These are phyloP conservation scores for Saturnispora diversa DNA, from an alignment of 805 yeast genomes.

Conservation along the genomic window DNA sequence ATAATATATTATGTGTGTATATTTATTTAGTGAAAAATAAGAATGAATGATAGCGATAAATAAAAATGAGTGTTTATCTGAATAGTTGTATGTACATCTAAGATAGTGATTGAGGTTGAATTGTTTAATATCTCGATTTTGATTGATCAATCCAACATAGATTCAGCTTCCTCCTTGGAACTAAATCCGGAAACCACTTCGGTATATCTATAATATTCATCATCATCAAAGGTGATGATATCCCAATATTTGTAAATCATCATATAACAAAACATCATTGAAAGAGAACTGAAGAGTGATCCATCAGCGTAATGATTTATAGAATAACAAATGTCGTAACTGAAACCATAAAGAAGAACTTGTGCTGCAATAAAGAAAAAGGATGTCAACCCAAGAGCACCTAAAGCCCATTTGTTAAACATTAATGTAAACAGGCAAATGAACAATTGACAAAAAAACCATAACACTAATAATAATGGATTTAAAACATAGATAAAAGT, in stretches of 20 bases:
- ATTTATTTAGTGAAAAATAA: not conserved
- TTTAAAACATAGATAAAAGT: constrained; percentile 64
- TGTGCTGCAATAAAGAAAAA: constrained; percentile 80
- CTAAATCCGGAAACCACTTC: constrained; percentile 21
- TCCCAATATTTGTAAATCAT: constrained; percentile 97
- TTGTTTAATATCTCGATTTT: too few relatives aligned
- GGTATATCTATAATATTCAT: constrained; percentile 56
- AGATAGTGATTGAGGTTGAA: too few relatives aligned
- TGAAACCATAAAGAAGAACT: constrained; percentile 61
- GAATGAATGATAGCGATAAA: not conserved
- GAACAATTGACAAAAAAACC: constrained; percentile 58
- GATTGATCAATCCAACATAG: constrained; percentile 11
- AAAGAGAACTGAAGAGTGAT: constrained; percentile 69
- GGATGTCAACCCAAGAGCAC: constrained; percentile 66
- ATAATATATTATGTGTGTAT: not conserved
- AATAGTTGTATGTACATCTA: not conserved
- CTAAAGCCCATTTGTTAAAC: constrained; percentile 76
- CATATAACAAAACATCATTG: constrained; percentile 79
- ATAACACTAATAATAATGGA: constrained; percentile 54
- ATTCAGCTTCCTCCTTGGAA: constrained; percentile 15
- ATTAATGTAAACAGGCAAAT: constrained; percentile 60
- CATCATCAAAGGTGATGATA: constrained; percentile 87
- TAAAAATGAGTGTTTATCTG: not conserved
- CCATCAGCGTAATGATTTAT: constrained; percentile 89
- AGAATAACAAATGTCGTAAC: constrained; percentile 54